Evolutionary conservation across 345 rosid species (phyloP).

Genomic region (Linum tenue): DNA sequence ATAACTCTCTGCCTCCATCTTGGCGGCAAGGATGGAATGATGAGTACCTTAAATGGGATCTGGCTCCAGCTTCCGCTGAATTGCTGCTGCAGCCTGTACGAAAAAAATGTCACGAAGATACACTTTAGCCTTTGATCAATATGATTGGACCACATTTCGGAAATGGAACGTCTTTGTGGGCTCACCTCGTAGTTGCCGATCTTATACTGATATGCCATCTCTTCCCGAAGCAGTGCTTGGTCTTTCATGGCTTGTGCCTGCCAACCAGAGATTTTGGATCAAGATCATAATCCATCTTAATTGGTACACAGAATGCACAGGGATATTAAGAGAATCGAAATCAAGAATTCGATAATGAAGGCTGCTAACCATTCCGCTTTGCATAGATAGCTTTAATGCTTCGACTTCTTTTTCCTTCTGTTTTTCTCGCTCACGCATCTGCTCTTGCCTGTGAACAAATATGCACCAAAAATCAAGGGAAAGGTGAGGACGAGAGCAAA

Average conservation of each 20-base stretch:
- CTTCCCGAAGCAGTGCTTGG: conserved; percentile 82
- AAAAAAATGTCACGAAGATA: no score
- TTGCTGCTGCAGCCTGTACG: conserved; percentile 11
- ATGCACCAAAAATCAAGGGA: neutral
- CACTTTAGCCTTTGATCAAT: no score
- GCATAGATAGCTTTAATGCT: conserved; percentile 72
- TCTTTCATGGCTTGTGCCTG: conserved; percentile 98
- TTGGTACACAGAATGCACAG: no score
- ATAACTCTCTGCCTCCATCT: neutral
- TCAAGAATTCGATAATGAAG: neutral
- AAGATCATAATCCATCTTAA: no score
- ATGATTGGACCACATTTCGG: no score
- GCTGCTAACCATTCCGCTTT: conserved; percentile 90
- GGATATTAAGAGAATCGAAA: no score
- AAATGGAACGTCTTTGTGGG: neutral
- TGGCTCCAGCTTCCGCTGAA: conserved; percentile 10
- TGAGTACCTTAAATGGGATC: neutral
- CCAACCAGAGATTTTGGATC: conserved; percentile 3
- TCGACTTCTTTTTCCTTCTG: conserved; percentile 79
- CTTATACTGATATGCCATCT: conserved; percentile 90
- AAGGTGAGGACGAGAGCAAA: neutral
- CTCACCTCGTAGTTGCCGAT: conserved; percentile 81
- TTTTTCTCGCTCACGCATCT: conserved; percentile 68
- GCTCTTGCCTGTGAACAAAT: conserved; percentile 50
- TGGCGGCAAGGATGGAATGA: neutral